Evolutionary conservation across 1,139 yeast species (phyloP), one percentile per base, ranked within the genome.

Genomic region (Taphrina deformans): DNA sequence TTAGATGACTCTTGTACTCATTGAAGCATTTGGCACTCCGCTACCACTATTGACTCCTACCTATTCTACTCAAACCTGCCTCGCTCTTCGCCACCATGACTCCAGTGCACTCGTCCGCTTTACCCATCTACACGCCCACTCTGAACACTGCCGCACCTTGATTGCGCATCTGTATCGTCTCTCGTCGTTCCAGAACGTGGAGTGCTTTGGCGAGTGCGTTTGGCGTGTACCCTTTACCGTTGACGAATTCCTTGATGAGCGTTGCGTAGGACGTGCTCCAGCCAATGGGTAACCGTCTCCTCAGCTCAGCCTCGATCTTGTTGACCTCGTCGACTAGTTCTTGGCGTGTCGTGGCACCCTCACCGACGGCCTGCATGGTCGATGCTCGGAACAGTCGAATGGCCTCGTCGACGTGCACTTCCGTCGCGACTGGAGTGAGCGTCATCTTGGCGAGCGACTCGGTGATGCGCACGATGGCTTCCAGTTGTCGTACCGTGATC

Each of bases 311-410:
- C 74, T 92, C 97, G 62, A 93, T 90, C 72, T 81, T 82, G 70
- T 85, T 83, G 59, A 92, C 90, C 73, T 91, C 95, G 41, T 83
- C 83, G 66, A 83, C 81, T 69, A 88, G 76, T 70, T 83, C 82
- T 65, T 81, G 73, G 66, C 82, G 76, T 73, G 78, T 75, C 24
- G 79, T 81, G 50, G 86, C 85, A 66, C 91, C 96, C 76, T 89
- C 95, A 46, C 88, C 89, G 16, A 95, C 96, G 0, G 99, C 99
- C 74, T 91, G 93, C 96, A 95, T 91, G 0, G 99, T 95, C 0
- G 99, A 93, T 0, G 99, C 97, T 67, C 90, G 89, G 77, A 95
- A 95, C 68, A 95, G 78, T 72, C 99, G 80, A 69, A 95, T 89
- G 0, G 98, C 98, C 76, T 95, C 99, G 73, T 90, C 95, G 16